Percentiles rank a stretch among this genome's conserved stretches.
Conservation (phyloP, 1,284 basidiomycete species). For the Neonothopanus nambi region DNA sequence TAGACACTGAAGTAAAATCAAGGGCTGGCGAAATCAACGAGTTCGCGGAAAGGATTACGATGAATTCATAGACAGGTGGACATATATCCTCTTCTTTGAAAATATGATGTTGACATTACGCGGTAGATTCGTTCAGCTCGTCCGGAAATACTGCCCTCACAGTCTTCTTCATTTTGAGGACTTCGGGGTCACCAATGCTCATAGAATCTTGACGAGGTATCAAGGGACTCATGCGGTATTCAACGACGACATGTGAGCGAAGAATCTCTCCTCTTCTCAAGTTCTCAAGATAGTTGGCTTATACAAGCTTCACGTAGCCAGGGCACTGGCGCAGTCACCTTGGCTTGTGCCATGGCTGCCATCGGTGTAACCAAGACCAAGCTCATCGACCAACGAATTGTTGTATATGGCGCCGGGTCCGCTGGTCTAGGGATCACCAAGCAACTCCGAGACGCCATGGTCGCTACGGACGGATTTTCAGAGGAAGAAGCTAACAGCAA, state of each 20-base stretch:
- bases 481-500: slow-evolving; percentile 57
- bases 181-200: slow-evolving; percentile 76
- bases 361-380: slow-evolving; percentile 71
- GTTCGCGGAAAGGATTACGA: slow-evolving; percentile 70
- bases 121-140: slow-evolving; percentile 48
- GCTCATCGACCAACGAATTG: slow-evolving; percentile 73
- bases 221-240: slow-evolving; percentile 68
- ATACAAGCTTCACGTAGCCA: slow-evolving; percentile 48
- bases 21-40: slow-evolving; percentile 69
- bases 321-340: slow-evolving; percentile 83
- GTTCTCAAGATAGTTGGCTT: neutral
- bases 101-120: neutral
- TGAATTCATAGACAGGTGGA: slow-evolving; percentile 65
- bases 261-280: neutral
- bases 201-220: slow-evolving; percentile 71
- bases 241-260: slow-evolving; percentile 74
- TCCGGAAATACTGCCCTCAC: slow-evolving; percentile 46
- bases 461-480: slow-evolving; percentile 57
- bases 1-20: neutral
- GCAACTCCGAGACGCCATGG: slow-evolving; percentile 77
- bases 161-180: slow-evolving; percentile 76
- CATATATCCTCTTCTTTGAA: neutral
- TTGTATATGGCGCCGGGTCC: slow-evolving; percentile 81
- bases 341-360: slow-evolving; percentile 77
- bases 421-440: slow-evolving; percentile 79